A percentile compares a stretch with the other conserved stretches of the same genome.
Evolutionary conservation across 73 alveolate genomes (phyloP).

Genomic region (Symbiodinium natans): DNA sequence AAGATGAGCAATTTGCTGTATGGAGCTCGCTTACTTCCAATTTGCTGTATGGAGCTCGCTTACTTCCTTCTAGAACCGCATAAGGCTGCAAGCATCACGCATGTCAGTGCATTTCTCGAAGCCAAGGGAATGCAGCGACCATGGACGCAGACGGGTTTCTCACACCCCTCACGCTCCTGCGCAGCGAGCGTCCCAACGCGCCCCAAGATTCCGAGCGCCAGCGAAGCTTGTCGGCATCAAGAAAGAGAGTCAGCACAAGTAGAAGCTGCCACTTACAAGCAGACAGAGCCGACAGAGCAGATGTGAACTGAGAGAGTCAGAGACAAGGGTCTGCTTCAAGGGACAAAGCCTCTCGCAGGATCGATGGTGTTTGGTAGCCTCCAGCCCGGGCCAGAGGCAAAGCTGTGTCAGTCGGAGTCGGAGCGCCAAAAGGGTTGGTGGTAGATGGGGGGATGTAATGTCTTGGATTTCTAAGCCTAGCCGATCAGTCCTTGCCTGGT

Average conservation of each 20-base stretch:
- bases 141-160: constrained; percentile 78
- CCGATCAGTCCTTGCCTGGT: no score
- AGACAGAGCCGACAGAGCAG: background rate
- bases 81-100: no score
- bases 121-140: constrained; percentile 33
- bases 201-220: background rate
- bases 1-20: no score
- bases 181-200: background rate
- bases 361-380: constrained; percentile 28
- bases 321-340: no score
- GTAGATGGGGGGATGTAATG: no score
- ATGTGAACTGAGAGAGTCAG: no score
- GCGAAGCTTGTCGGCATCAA: background rate
- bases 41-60: no score
- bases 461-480: no score
- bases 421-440: background rate
- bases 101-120: no score
- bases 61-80: no score
- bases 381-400: constrained; percentile 73
- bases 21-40: no score
- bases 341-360: no score
- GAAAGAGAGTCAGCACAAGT: background rate
- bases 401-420: background rate
- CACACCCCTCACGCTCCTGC: constrained; percentile 19
- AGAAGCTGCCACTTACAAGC: background rate